A percentile compares a stretch with the other conserved stretches of the same genome.
phyloP scores from a whole-genome alignment of 2,329 filamentous ascomycete genomes.

The Aspergillus sp. region DNA sequence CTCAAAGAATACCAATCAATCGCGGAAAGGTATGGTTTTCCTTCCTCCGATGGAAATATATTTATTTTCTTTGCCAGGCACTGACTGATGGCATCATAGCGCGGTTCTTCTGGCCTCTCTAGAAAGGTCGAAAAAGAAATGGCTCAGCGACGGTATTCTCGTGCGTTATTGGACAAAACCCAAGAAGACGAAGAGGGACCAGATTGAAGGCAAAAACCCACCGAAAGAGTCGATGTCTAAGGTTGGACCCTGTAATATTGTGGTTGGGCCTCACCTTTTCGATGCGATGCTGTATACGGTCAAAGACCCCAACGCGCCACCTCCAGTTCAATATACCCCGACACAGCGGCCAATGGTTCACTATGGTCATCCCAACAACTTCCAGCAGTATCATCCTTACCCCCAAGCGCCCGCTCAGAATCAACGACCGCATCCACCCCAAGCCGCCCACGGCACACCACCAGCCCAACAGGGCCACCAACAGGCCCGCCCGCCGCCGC shows the following conservation, averaged over 20 bases:
- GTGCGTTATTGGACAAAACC: conserved; percentile 60
- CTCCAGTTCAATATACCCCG: conserved; percentile 38
- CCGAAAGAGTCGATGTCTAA: conserved; percentile 54
- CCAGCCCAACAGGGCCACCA: conserved; percentile 28
- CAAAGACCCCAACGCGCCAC: conserved; percentile 47
- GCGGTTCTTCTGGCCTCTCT: conserved; percentile 59
- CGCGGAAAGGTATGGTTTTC: conserved; percentile 49
- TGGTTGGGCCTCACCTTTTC: conserved; percentile 64
- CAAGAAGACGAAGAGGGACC: conserved; percentile 54
- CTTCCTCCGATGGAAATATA: neutral
- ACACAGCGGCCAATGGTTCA: conserved; percentile 44
- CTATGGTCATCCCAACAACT: conserved; percentile 41
- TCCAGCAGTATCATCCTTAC: conserved; percentile 45
- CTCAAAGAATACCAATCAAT: conserved; percentile 59
- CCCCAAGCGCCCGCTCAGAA: conserved; percentile 26
- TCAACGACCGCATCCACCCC: conserved; percentile 27
- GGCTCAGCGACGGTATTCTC: conserved; percentile 55
- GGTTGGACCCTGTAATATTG: conserved; percentile 58
- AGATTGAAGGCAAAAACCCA: conserved; percentile 47
- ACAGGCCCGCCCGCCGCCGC: conserved; percentile 23
- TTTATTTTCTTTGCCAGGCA: neutral
- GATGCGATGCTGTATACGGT: conserved; percentile 58
- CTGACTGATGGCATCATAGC: conserved; percentile 36
- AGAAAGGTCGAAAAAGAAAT: conserved; percentile 59
- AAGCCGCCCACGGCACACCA: conserved; percentile 24